phyloP scores from a whole-genome alignment of 768 basidiomycete genomes.

The Daedaleopsis sinensis region DNA sequence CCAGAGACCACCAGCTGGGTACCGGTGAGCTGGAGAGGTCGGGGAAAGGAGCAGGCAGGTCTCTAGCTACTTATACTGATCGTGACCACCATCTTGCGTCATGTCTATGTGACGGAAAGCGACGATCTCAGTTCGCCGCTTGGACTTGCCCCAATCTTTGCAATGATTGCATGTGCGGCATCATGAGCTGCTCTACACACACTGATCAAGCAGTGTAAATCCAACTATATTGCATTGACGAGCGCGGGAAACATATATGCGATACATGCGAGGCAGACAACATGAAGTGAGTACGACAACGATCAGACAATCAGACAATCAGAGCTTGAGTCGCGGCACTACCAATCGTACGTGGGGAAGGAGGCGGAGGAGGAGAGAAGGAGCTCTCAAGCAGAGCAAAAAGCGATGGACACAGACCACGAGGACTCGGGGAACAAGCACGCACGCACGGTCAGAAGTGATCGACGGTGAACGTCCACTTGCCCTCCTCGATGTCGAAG shows the following conservation, averaged over 20 bases:
- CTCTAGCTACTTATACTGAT: no score
- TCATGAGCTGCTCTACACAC: no score
- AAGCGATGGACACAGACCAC: neutral
- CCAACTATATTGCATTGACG: neutral
- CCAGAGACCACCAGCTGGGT: no score
- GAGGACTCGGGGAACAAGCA: neutral
- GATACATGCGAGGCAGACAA: constrained; percentile 7
- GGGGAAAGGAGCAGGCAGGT: no score
- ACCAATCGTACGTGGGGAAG: neutral
- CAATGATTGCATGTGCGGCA: no score
- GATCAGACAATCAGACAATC: neutral
- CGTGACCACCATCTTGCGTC: no score
- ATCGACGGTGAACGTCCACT: constrained; percentile 93
- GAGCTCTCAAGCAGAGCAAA: neutral
- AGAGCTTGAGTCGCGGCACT: neutral
- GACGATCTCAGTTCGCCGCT: no score
- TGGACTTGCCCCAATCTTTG: no score
- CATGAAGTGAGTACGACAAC: neutral
- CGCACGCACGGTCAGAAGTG: constrained; percentile 64
- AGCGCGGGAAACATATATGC: neutral
- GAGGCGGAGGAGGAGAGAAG: neutral
- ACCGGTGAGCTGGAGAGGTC: no score
- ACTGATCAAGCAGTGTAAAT: no score
- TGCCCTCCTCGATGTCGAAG: constrained; percentile 80
- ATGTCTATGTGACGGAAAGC: no score